These are phyloP conservation scores for Reutealis trisperma DNA, from an alignment of 345 rosid species.

Conservation along the genomic window DNA sequence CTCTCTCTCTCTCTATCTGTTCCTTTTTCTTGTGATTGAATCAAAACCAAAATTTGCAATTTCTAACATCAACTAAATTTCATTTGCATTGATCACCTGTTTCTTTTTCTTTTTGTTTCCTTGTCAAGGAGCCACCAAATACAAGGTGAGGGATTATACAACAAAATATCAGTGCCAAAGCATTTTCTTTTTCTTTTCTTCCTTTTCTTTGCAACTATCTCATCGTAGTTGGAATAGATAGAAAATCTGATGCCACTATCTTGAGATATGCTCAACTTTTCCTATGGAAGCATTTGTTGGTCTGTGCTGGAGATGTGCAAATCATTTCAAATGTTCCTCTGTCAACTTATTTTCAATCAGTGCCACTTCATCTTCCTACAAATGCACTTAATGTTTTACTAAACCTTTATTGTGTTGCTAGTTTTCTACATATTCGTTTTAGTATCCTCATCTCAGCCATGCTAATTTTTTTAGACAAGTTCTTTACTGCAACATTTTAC, in stretches of 20 bases:
- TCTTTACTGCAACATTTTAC: not conserved
- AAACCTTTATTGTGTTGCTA: not conserved
- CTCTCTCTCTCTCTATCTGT: not conserved
- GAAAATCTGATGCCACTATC: not conserved
- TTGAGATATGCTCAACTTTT: not conserved
- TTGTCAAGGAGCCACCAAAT: too few relatives aligned
- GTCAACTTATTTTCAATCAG: not conserved
- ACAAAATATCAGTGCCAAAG: not conserved
- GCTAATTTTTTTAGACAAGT: too few relatives aligned
- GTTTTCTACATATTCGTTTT: too few relatives aligned
- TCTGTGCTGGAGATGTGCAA: too few relatives aligned
- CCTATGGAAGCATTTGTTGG: not conserved
- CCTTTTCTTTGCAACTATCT: not conserved
- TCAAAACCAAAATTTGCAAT: not conserved
- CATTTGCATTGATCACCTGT: not conserved
- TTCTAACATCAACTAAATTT: not conserved
- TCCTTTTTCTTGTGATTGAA: not conserved
- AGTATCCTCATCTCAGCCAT: too few relatives aligned
- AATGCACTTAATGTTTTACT: not conserved
- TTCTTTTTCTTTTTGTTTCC: not conserved
- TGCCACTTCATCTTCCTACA: not conserved
- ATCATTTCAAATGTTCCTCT: too few relatives aligned
- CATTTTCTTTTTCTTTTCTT: too few relatives aligned
- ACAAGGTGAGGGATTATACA: not conserved
- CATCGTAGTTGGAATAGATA: not conserved